A percentile compares a stretch with the other conserved stretches of the same genome.
phyloP scores from a whole-genome alignment of 139 green algal species.

The Nannochloris sp. region DNA sequence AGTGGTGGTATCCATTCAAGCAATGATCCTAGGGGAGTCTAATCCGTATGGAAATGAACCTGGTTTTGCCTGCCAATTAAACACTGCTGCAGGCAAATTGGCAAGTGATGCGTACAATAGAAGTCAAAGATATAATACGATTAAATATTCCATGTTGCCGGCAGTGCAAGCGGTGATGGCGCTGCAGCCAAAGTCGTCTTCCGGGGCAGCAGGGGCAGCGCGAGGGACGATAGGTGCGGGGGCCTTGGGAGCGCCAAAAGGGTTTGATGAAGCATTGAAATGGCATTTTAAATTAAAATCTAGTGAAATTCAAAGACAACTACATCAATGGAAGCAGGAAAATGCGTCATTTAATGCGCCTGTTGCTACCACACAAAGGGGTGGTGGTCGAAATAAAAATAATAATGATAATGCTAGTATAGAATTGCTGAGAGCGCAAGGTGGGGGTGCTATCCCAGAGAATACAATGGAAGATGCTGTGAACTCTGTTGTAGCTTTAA shows the following conservation, averaged over 20 bases:
- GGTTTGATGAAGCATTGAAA: background rate
- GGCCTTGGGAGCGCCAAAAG: background rate
- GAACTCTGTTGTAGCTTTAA: background rate
- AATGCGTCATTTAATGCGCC: background rate
- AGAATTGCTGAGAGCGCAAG: too few species aligned
- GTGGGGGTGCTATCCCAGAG: background rate
- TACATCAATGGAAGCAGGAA: conserved; percentile 5
- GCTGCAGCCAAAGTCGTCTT: background rate
- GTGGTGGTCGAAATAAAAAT: background rate
- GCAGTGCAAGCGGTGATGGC: too few species aligned
- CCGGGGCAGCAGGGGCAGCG: conserved; percentile 3
- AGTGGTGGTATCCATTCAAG: conserved; percentile 71
- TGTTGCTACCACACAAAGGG: background rate
- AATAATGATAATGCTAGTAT: background rate
- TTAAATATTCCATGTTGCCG: conserved; percentile 1
- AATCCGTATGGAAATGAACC: conserved; percentile 67
- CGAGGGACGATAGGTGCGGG: background rate
- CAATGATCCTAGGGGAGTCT: conserved; percentile 33
- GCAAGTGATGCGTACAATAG: conserved; percentile 1
- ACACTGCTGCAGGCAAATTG: conserved; percentile 18
- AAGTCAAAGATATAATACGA: background rate
- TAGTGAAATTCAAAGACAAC: background rate
- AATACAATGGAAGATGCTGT: background rate
- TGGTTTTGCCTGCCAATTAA: conserved; percentile 38
- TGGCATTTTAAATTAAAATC: conserved; percentile 14